Base-by-base conservation (phyloP, 345 rosid genomes). In the Mangifera indica region DNA sequence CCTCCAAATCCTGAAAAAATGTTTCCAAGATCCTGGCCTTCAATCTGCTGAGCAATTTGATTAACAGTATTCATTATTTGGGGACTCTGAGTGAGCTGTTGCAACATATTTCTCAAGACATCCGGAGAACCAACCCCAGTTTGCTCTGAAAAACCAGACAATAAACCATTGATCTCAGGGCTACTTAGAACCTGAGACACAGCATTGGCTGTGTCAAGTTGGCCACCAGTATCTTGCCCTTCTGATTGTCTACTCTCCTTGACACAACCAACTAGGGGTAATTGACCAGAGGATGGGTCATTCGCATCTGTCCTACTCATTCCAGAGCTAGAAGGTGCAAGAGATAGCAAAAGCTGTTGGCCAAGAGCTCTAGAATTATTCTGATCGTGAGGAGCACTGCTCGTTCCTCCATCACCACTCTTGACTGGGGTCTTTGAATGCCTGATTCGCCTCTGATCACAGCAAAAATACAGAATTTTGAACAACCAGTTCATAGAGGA, bases 41-140 rank as follows among this genome's bases (percentile, higher is more conserved):
- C 97, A 60, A 89, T 87, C 81, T 92, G 99, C 80, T 86, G 93
- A 51, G 99, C 97, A 80, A 95, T 87, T 73, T 91, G 97, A 78
- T 88, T 79, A 67, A 91, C 94, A 2, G 93, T 81, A 66, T 80
- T 88, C 97, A 92, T 89, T 79, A 95, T 77, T 75, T 85, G 97
- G 40, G 97, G 99, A 66, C 74, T 91, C 84, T 82, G 92, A 21
- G 91, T 89, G 55, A 95, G 84, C 82, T 86, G 96, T 60, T 92
- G 96, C 77, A 95, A 64, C 96, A 95, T 88, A 74, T 85, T 86
- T 75, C 97, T 86, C 78, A 95, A 81, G 70, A 86, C 78, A 79
- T 91, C 81, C 49, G 96, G 92, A 57, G 98, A 91, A 72, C 88
- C 96, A 53, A 81, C 84, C 61, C 98, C 98, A 37, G 96, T 81